Percentiles rank a stretch among this genome's conserved stretches.
Evolutionary conservation across 2,329 filamentous ascomycete species (phyloP).

Genomic region (Coleophoma cylindrospora): DNA sequence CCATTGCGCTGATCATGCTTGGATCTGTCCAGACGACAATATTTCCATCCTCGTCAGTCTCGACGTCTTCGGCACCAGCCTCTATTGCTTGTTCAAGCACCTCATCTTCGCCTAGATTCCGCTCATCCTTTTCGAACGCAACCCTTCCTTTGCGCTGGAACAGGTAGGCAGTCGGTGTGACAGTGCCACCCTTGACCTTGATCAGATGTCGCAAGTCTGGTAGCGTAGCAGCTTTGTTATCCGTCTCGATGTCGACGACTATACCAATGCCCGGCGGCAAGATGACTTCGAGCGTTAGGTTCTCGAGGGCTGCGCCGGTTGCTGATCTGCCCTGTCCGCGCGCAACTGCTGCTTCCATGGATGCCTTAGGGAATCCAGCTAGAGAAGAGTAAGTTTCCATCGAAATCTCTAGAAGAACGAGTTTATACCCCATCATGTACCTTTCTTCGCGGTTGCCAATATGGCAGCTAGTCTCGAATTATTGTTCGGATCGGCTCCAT

Average conservation of each 20-base stretch:
- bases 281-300: constrained; percentile 73
- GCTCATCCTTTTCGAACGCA: constrained; percentile 57
- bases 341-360: constrained; percentile 81
- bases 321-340: constrained; percentile 81
- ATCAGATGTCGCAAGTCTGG: constrained; percentile 68
- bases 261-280: constrained; percentile 71
- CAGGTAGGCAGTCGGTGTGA: constrained; percentile 74
- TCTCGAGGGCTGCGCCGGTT: constrained; percentile 71
- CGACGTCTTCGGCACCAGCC: constrained; percentile 72
- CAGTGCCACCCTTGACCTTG: constrained; percentile 65
- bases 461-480: constrained; percentile 74
- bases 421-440: constrained; percentile 32
- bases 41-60: constrained; percentile 61
- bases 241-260: constrained; percentile 81
- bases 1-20: constrained; percentile 56
- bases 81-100: constrained; percentile 80
- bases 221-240: constrained; percentile 69
- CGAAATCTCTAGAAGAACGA: constrained; percentile 7
- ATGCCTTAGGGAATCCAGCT: constrained; percentile 76
- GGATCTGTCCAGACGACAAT: constrained; percentile 70
- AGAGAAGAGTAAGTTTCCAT: constrained; percentile 13
- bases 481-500: constrained; percentile 65
- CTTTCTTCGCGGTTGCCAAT: constrained; percentile 75
- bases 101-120: constrained; percentile 52
- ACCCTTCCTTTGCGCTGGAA: constrained; percentile 79